A percentile compares a stretch with the other conserved stretches of the same genome.
Conservation (phyloP, 805 yeast species). For the Schwanniomyces occidentalis region DNA sequence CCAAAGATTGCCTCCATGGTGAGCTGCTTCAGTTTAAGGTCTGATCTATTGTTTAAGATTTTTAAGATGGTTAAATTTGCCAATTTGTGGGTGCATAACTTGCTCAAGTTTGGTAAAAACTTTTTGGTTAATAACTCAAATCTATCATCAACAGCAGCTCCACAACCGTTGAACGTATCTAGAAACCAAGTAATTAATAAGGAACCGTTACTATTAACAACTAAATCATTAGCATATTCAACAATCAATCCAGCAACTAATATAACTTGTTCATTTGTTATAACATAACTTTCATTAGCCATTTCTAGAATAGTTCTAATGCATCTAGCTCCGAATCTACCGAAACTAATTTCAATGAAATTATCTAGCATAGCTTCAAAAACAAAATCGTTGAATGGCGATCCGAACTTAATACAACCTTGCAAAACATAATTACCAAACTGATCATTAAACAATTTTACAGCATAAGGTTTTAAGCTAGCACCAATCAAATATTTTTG, state of each 20-base stretch:
- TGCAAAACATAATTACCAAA: constrained; percentile 96
- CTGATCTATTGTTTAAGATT: constrained; percentile 68
- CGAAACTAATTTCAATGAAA: constrained; percentile 79
- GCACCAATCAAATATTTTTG: constrained; percentile 62
- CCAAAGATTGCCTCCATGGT: constrained; percentile 72
- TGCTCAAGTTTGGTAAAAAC: constrained; percentile 60
- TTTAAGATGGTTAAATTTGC: constrained; percentile 83
- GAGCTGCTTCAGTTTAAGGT: constrained; percentile 56
- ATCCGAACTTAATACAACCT: constrained; percentile 86
- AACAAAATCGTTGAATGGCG: constrained; percentile 87
- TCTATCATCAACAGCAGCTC: constrained; percentile 47
- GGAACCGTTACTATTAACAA: constrained; percentile 84
- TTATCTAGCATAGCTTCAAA: constrained; percentile 78
- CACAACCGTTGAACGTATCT: constrained; percentile 57
- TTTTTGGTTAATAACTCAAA: constrained; percentile 64
- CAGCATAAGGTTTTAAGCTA: constrained; percentile 76
- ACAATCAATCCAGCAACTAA: constrained; percentile 78
- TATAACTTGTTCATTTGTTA: constrained; percentile 62
- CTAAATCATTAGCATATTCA: constrained; percentile 73
- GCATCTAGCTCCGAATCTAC: constrained; percentile 94
- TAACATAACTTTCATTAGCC: constrained; percentile 37
- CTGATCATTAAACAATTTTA: constrained; percentile 87
- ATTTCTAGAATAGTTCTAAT: constrained; percentile 91
- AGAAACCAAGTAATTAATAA: constrained; percentile 90
- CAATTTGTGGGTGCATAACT: constrained; percentile 74